Percentiles rank a stretch among this genome's conserved stretches.
phyloP scores from a whole-genome alignment of 2,329 filamentous ascomycete species.

The Zymoseptoria passerinii region DNA sequence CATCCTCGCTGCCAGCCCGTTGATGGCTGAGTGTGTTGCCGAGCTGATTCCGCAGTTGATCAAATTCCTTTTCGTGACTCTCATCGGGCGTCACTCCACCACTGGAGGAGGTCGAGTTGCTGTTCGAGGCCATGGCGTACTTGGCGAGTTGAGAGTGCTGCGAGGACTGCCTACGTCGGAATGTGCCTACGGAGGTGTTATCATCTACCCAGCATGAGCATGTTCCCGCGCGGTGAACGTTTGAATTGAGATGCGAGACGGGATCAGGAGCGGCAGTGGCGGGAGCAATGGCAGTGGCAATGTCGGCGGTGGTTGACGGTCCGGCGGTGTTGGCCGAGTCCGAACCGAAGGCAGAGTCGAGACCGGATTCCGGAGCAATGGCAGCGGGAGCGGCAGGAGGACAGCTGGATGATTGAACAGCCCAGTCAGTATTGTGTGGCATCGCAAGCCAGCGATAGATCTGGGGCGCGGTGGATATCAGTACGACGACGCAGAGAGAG shows the following conservation, averaged over 20 bases:
- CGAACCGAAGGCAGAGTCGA: neutral
- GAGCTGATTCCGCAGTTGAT: conserved; percentile 24
- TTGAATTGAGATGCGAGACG: conserved; percentile 1
- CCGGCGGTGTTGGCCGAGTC: neutral
- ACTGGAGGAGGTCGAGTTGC: conserved; percentile 11
- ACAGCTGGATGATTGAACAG: neutral
- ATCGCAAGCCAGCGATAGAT: neutral
- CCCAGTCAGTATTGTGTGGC: neutral
- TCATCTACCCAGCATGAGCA: conserved; percentile 26
- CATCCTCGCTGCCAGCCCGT: neutral
- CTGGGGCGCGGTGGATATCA: neutral
- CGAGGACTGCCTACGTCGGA: conserved; percentile 28
- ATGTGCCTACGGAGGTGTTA: conserved; percentile 22
- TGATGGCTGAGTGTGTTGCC: conserved; percentile 22
- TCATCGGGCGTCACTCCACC: conserved; percentile 13
- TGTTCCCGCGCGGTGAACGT: conserved; percentile 23
- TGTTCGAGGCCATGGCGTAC: conserved; percentile 24
- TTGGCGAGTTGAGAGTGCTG: conserved; percentile 25
- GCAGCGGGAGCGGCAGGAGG: neutral
- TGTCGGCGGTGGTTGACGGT: neutral
- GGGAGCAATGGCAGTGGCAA: neutral
- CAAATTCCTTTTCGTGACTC: conserved; percentile 20
- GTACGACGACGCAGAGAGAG: neutral
- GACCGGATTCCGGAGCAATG: neutral
- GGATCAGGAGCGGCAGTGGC: neutral